Evolutionary conservation across 805 yeast genomes (phyloP).

Genomic region (Candida parachauliodes): DNA sequence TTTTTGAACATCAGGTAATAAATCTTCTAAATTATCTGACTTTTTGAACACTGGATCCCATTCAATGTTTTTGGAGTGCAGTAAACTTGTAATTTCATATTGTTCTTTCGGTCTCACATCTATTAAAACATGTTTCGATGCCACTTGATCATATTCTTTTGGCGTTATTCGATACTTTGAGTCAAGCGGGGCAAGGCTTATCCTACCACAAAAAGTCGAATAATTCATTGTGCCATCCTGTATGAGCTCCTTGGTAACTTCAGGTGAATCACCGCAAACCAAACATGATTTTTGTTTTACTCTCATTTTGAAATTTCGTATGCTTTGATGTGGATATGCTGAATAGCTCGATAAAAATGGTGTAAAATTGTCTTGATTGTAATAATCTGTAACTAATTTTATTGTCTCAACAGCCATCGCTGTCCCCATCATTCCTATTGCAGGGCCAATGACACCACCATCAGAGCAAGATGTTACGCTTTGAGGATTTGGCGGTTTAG

Average conservation of each 20-base stretch:
- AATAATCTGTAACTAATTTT: slow-evolving; percentile 61
- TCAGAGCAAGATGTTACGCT: slow-evolving; percentile 83
- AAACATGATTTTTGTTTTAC: slow-evolving; percentile 55
- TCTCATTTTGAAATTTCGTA: slow-evolving; percentile 80
- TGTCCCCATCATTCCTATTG: slow-evolving; percentile 88
- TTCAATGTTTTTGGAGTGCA: slow-evolving; percentile 61
- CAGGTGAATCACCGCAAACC: slow-evolving; percentile 57
- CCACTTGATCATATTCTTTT: slow-evolving; percentile 27
- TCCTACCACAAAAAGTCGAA: slow-evolving; percentile 68
- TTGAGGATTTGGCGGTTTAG: slow-evolving; percentile 83
- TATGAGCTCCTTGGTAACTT: slow-evolving; percentile 46
- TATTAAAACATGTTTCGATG: slow-evolving; percentile 31
- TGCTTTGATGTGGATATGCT: slow-evolving; percentile 61
- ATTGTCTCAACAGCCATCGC: slow-evolving; percentile 87
- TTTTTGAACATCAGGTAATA: slow-evolving; percentile 21
- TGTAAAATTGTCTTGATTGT: slow-evolving; percentile 47
- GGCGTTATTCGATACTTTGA: slow-evolving; percentile 45
- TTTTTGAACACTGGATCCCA: slow-evolving; percentile 44
- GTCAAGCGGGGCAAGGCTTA: slow-evolving; percentile 43
- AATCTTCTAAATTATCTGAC: slow-evolving; percentile 17
- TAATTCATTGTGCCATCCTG: slow-evolving; percentile 54
- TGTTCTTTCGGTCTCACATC: slow-evolving; percentile 87
- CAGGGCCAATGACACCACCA: slow-evolving; percentile 93
- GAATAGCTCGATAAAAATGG: slow-evolving; percentile 71
- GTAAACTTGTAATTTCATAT: slow-evolving; percentile 60